A percentile compares a stretch with the other conserved stretches of the same genome.
These are phyloP conservation scores for Pichia eremophila DNA, from an alignment of 805 yeast genomes.

Conservation along the genomic window DNA sequence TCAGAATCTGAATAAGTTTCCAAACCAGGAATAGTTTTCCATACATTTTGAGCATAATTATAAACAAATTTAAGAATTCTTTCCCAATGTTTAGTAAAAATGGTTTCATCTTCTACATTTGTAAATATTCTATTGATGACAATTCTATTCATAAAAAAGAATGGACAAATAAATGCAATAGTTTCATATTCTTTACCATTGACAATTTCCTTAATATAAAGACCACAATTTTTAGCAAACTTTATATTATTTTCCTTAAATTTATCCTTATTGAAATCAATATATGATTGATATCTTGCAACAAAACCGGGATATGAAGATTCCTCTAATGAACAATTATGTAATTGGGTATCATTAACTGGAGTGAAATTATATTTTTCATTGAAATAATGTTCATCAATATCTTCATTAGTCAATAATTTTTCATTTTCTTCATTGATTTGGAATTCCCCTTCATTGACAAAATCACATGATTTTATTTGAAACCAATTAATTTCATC, in stretches of 20 bases:
- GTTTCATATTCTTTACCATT: neutral
- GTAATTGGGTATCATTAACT: neutral
- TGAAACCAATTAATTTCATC: neutral
- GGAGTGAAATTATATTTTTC: neutral
- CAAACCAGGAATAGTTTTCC: neutral
- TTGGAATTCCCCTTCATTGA: neutral
- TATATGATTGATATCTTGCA: constrained; percentile 1
- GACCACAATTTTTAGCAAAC: constrained; percentile 1
- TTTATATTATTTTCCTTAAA: neutral
- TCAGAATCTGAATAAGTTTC: neutral
- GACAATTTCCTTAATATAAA: neutral
- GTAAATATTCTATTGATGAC: constrained; percentile 4
- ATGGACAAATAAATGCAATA: constrained; percentile 3
- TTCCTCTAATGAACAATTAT: constrained; percentile 2
- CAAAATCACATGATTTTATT: neutral
- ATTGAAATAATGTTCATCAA: neutral
- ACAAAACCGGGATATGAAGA: neutral
- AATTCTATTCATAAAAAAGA: neutral
- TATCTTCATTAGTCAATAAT: neutral
- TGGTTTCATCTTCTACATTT: neutral
- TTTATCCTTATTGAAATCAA: neutral
- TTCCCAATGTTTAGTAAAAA: neutral
- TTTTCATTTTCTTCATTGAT: neutral
- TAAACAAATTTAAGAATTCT: constrained; percentile 1
- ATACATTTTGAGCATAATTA: neutral